Percentiles rank a stretch among this genome's conserved stretches.
Evolutionary conservation across 768 basidiomycete genomes (phyloP).

Genomic region (Gloeopeniophorella convolvens): DNA sequence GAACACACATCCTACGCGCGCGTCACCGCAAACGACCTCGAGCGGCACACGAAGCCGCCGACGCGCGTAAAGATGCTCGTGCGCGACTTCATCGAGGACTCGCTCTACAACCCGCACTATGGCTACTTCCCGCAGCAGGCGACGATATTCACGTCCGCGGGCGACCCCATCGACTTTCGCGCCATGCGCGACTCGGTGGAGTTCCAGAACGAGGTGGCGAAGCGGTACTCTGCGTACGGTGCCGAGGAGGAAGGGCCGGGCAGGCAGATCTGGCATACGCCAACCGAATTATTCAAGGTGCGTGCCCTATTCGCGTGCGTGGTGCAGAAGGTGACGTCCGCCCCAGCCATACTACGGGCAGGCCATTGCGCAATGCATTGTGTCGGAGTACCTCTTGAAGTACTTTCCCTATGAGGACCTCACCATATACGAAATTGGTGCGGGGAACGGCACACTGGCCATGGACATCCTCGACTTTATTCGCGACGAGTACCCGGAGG

Average conservation of each 20-base stretch:
- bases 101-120: conserved; percentile 94
- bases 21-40: conserved; percentile 69
- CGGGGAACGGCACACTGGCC: conserved; percentile 94
- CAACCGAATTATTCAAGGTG: conserved; percentile 96
- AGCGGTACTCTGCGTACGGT: conserved; percentile 68
- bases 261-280: conserved; percentile 96
- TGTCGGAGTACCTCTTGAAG: conserved; percentile 88
- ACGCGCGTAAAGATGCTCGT: conserved; percentile 86
- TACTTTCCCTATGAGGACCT: conserved; percentile 97
- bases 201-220: conserved; percentile 78
- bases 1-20: conserved; percentile 44
- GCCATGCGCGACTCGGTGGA: conserved; percentile 58
- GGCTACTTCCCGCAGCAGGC: conserved; percentile 96
- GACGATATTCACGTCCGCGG: conserved; percentile 72
- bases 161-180: conserved; percentile 59
- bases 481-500: conserved; percentile 72
- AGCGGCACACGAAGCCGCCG: conserved; percentile 53
- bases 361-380: conserved; percentile 82
- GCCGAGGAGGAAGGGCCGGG: conserved; percentile 63
- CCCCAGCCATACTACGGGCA: conserved; percentile 89
- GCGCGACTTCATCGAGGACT: conserved; percentile 95
- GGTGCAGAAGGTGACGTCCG: conserved; percentile 11
- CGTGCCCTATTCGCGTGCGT: conserved; percentile 20
- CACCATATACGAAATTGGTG: conserved; percentile 94
- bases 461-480: conserved; percentile 81